Conservation (phyloP, 441 rosid species). For the Gossypium schwendimanii region DNA sequence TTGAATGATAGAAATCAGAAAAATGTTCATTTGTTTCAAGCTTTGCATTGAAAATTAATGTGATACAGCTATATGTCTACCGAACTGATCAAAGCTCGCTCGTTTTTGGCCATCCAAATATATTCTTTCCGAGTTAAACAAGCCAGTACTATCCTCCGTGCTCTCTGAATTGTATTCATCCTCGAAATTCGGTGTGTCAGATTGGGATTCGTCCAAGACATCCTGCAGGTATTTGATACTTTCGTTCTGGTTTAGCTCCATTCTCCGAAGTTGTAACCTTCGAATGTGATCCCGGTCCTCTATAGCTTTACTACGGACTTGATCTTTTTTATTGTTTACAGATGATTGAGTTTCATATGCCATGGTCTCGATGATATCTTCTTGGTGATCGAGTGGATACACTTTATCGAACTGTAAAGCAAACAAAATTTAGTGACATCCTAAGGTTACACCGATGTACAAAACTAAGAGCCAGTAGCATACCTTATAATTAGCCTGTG, state of each 20-base stretch:
- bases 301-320: slow-evolving; percentile 14
- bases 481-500: slow-evolving; percentile 33
- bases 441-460: background rate
- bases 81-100: slow-evolving; percentile 29
- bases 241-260: slow-evolving; percentile 20
- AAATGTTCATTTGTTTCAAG: background rate
- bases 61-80: slow-evolving; percentile 9
- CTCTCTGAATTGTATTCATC: slow-evolving; percentile 30
- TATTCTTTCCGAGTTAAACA: slow-evolving; percentile 13
- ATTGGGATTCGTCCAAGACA: slow-evolving; percentile 41
- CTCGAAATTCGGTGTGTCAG: slow-evolving; percentile 30
- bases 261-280: background rate
- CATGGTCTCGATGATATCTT: slow-evolving; percentile 17
- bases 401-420: slow-evolving; percentile 40
- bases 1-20: background rate
- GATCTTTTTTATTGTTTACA: slow-evolving; percentile 19
- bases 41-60: background rate
- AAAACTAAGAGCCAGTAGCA: slow-evolving; percentile 3
- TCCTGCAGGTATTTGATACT: slow-evolving; percentile 43
- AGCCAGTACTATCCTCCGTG: slow-evolving; percentile 9
- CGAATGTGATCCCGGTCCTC: slow-evolving; percentile 13
- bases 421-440: slow-evolving; percentile 2
- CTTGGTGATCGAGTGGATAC: slow-evolving; percentile 36
- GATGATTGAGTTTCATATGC: slow-evolving; percentile 7
- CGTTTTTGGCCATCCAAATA: slow-evolving; percentile 18